Conservation (phyloP, 2,329 filamentous ascomycete species). For the Aspergillus sp. region DNA sequence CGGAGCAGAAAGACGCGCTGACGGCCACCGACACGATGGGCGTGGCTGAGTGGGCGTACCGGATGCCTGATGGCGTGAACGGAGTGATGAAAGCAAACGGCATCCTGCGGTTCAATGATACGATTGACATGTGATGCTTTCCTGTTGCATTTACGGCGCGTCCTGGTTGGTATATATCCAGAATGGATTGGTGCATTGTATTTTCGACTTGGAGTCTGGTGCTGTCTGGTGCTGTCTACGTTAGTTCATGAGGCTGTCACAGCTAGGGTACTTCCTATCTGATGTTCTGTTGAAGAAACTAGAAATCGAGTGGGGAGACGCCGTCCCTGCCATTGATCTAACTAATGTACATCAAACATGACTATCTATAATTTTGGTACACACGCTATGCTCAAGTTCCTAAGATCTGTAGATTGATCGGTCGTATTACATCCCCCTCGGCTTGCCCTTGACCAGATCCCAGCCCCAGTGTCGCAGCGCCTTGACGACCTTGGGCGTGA, state of each 20-base stretch:
- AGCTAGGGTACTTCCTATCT: too few species aligned
- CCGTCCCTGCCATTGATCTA: too few species aligned
- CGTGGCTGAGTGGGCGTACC: conserved; percentile 42
- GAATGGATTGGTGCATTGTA: neutral
- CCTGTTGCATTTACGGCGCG: conserved; percentile 1
- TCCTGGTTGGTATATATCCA: conserved; percentile 8
- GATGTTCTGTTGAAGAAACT: neutral
- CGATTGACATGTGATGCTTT: conserved; percentile 65
- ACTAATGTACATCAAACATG: conserved; percentile 31
- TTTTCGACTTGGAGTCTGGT: neutral
- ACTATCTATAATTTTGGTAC: too few species aligned
- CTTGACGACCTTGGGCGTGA: conserved; percentile 94
- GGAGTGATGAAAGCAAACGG: conserved; percentile 83
- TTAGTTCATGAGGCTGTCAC: too few species aligned
- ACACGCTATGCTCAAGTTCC: conserved; percentile 22
- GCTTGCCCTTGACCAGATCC: conserved; percentile 80
- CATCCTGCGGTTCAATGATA: conserved; percentile 88
- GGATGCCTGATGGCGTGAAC: conserved; percentile 78
- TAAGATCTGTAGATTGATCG: neutral
- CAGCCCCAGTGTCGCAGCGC: conserved; percentile 84
- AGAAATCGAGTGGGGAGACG: too few species aligned
- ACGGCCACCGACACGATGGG: conserved; percentile 26
- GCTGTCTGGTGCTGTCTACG: too few species aligned
- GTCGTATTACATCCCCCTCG: conserved; percentile 29
- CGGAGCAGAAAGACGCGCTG: conserved; percentile 22